Evolutionary conservation across 2,329 filamentous ascomycete species (phyloP).

Genomic region (Fusarium dlaminii): DNA sequence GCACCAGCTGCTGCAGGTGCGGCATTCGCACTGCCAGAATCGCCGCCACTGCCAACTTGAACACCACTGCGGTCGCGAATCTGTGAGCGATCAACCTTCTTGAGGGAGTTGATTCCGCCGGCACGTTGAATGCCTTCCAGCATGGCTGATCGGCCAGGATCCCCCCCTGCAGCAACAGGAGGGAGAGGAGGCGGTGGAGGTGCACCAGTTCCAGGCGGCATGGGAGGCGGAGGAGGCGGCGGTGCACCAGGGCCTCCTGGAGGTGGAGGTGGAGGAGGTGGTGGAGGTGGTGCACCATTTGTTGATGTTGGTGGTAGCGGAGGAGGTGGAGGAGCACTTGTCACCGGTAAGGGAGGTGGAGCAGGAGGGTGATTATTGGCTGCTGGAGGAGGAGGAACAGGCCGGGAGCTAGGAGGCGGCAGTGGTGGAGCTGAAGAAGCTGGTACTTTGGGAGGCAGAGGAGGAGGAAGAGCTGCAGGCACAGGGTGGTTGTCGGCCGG

Average conservation of each 20-base stretch:
- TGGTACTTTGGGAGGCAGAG: slow-evolving; percentile 60
- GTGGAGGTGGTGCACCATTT: slow-evolving; percentile 56
- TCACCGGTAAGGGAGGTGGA: slow-evolving; percentile 56
- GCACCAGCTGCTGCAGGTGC: slow-evolving; percentile 61
- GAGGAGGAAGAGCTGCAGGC: slow-evolving; percentile 52
- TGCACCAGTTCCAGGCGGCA: neutral
- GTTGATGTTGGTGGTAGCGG: slow-evolving; percentile 42
- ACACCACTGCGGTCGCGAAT: slow-evolving; percentile 78
- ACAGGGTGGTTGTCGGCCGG: slow-evolving; percentile 41
- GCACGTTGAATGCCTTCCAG: slow-evolving; percentile 77
- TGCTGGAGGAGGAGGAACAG: slow-evolving; percentile 63
- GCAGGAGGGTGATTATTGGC: slow-evolving; percentile 47
- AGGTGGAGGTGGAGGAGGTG: slow-evolving; percentile 62
- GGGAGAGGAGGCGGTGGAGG: slow-evolving; percentile 57
- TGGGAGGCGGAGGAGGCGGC: slow-evolving; percentile 39
- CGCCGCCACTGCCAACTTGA: slow-evolving; percentile 60
- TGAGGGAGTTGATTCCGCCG: slow-evolving; percentile 73
- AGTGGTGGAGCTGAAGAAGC: slow-evolving; percentile 57
- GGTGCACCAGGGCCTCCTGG: slow-evolving; percentile 48
- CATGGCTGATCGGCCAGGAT: slow-evolving; percentile 65
- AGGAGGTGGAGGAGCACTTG: slow-evolving; percentile 49
- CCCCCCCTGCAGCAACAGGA: slow-evolving; percentile 47
- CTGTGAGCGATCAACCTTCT: slow-evolving; percentile 76
- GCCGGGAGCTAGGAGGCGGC: slow-evolving; percentile 62
- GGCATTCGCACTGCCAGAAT: slow-evolving; percentile 62